These are phyloP conservation scores for Volvox reticuliferus DNA, from an alignment of 139 green algal species.

Conservation along the genomic window DNA sequence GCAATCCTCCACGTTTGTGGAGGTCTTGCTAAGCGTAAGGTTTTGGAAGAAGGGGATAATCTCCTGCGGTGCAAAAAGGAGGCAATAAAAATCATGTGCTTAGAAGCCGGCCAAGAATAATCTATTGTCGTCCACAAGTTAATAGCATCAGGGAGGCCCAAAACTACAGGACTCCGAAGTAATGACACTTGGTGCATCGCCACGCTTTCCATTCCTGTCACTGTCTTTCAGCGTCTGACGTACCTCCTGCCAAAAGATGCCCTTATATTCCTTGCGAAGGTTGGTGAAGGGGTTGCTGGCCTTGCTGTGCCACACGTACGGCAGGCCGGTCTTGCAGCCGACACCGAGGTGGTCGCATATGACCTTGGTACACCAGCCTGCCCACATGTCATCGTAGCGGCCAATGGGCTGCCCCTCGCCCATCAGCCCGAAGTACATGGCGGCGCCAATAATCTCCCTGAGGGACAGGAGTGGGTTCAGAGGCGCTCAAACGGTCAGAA, in stretches of 20 bases:
- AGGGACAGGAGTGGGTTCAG: background rate
- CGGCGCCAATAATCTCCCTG: background rate
- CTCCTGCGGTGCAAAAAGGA: slow-evolving; percentile 70
- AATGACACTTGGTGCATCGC: background rate
- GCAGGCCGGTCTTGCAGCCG: slow-evolving; percentile 94
- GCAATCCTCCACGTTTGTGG: slow-evolving; percentile 66
- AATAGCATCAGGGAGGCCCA: background rate
- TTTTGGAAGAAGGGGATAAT: slow-evolving; percentile 96
- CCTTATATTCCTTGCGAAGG: slow-evolving; percentile 81
- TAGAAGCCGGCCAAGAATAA: background rate
- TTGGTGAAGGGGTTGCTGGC: slow-evolving; percentile 97
- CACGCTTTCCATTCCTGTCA: background rate
- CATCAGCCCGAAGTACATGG: background rate
- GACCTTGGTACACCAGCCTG: slow-evolving; percentile 96
- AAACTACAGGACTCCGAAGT: background rate
- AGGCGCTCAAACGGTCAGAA: background rate
- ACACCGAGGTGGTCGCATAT: slow-evolving; percentile 89
- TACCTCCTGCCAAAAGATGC: too few species aligned
- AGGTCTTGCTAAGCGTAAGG: slow-evolving; percentile 77
- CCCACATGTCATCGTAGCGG: slow-evolving; percentile 99
- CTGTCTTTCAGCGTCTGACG: background rate
- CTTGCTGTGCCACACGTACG: slow-evolving; percentile 98
- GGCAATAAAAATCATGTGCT: background rate
- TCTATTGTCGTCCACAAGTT: background rate
- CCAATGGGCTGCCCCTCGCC: background rate